Evolutionary conservation across 1,284 basidiomycete genomes (phyloP).

Genomic region (Apiotrichum akiyoshidainum): DNA sequence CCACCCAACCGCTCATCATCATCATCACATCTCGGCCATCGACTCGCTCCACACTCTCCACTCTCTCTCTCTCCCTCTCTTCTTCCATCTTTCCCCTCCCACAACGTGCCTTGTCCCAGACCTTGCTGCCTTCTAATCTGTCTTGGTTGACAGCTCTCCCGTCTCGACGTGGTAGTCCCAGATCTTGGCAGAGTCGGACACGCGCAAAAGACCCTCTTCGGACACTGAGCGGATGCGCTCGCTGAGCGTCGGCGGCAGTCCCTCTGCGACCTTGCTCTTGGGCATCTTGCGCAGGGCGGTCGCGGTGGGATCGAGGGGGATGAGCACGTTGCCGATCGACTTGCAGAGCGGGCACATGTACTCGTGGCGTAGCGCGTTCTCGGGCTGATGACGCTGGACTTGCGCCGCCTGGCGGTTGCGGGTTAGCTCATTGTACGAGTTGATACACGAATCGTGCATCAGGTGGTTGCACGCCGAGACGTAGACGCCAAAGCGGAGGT

Average conservation of each 20-base stretch:
- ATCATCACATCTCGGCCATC: too few species aligned
- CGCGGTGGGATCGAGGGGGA: conserved; percentile 63
- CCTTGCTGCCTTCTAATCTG: too few species aligned
- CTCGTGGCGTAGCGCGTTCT: conserved; percentile 85
- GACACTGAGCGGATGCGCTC: conserved; percentile 46
- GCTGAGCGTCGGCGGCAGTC: conserved; percentile 28
- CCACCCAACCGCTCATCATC: too few species aligned
- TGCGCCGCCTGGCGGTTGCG: conserved; percentile 85
- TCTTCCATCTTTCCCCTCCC: too few species aligned
- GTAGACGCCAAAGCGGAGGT: conserved; percentile 79
- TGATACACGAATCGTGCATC: conserved; percentile 96
- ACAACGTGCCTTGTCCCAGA: too few species aligned
- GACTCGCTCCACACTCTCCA: too few species aligned
- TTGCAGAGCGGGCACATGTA: conserved; percentile 99
- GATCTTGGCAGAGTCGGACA: conserved; percentile 45
- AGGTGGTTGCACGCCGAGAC: conserved; percentile 91
- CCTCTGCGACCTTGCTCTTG: conserved; percentile 20
- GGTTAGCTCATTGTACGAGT: conserved; percentile 81
- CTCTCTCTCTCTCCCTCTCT: too few species aligned
- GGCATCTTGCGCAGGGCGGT: conserved; percentile 21
- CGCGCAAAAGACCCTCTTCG: conserved; percentile 41
- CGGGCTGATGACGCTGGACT: conserved; percentile 89
- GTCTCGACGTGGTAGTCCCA: conserved; percentile 50
- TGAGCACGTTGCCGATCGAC: conserved; percentile 87
- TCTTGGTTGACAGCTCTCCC: too few species aligned